Base-by-base conservation (phyloP, 768 basidiomycete species). In the Ramaria sp. region DNA sequence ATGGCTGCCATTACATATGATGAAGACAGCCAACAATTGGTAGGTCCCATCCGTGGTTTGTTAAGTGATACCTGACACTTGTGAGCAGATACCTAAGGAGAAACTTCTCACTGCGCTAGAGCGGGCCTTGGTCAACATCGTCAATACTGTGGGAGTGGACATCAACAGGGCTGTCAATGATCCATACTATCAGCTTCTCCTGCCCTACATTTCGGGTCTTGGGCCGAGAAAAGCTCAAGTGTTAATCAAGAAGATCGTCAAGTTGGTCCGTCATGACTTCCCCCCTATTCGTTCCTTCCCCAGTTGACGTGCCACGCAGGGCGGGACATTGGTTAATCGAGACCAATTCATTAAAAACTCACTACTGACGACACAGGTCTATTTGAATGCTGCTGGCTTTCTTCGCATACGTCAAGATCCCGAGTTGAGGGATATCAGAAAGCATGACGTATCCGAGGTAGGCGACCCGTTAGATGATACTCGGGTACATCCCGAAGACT, bases 401-500 rank as follows among this genome's bases (percentile, higher is more conserved):
- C 73, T 97, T 45, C 85, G 86, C 22, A 94, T 98, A 59, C 73
- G 81, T 12, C 85, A 88, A 54, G 87, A 91, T 63, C 69, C 75
- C 19, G 83, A 84, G 54, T 64, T 76, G 57, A 71, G 62, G 57
- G 85, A 81, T 63, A 74, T 77, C 45, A 64, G 73, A 33, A 88
- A 88, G 69, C 76, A 78, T 51, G 70, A 72, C 59, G 82, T 85
- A 33, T 81, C 82, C 47, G 78, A 81, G 55, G 78, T 82, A 39
- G 86, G 88, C 46, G 96, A 99, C 68, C 91, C 94, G 4, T 75
- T 99, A 53, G 96, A 99, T 66, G 84, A 84, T 65, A 98, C 94
- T 38, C 88, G 96, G 19, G 91, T 99, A 53, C 96, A 99, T 66
- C 91, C 91, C 6, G 91, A 95, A 67, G 96, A 99, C 70, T 99